Base-by-base conservation (phyloP, 306 rosid genomes). In the Gynostemma pentaphyllum region DNA sequence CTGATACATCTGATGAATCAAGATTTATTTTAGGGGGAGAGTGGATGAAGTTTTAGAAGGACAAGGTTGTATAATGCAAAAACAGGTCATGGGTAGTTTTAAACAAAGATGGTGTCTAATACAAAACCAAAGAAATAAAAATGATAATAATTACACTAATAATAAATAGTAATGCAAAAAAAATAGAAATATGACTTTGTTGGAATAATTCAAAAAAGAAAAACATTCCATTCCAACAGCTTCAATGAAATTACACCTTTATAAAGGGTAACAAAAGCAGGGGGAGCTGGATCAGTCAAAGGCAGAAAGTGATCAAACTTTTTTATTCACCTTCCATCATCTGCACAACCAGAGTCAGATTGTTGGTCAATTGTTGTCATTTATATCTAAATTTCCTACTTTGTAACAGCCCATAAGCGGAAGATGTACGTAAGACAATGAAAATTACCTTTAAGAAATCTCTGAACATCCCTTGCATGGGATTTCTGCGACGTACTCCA, bases 381-480 rank as follows among this genome's bases (percentile, higher is more conserved):
- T 4, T 0, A 37, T 34, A 4, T 22, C 64, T 1, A 19, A 22
- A 53, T 53, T 21, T 37, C 66, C 48, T 22, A 21, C 11, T 14
- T 39, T 7, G 44, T 39, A 39, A 7, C 44, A 5, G 11, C 14
- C 44, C 0, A 22, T 48, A 46, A 1, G 51, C 8, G 1, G 27
- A 14, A 51, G 26, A 13, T 6, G 11, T 5, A 15, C 12, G 11
- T 2, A 53, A 41, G 40, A 28, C 23, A 21, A 40, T 48, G 2
- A 49, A 22, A 66, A 23, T 32, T 7, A 66, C 99, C 99, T 86
- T 94, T 69, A 88, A 84, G 75, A 94, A 88, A 74, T 94, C 98
- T 42, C 94, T 95, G 47, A 94, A 84, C 90, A 94, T 78, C 21
- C 99, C 99, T 86, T 82, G 87, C 49, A 88, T 68, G 1, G 99